Conservation (phyloP, 768 basidiomycete genomes). For the Rhodotorula sphaerocarpa region DNA sequence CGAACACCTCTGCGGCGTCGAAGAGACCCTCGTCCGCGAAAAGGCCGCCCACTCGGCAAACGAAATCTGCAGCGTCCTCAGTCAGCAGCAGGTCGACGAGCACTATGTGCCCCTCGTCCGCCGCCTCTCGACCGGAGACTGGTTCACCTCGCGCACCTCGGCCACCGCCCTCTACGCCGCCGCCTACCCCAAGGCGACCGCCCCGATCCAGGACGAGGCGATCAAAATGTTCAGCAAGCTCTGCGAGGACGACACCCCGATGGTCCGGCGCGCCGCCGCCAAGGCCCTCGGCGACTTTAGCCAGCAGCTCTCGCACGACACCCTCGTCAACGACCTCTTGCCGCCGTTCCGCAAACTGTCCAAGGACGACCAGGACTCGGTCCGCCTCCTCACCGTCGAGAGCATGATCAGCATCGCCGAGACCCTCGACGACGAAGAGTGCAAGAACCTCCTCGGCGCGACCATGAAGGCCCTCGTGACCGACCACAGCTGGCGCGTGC, state of each 20-base stretch:
- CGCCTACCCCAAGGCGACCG: conserved; percentile 56
- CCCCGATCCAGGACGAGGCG: conserved; percentile 64
- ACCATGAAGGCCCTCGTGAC: conserved; percentile 78
- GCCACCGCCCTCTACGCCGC: conserved; percentile 87
- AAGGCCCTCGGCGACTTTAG: conserved; percentile 73
- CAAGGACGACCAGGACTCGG: conserved; percentile 95
- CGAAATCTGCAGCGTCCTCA: conserved; percentile 71
- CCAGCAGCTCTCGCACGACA: conserved; percentile 66
- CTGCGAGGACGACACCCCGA: conserved; percentile 90
- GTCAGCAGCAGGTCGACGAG: conserved; percentile 71
- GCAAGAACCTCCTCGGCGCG: conserved; percentile 77
- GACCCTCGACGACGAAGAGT: conserved; percentile 74
- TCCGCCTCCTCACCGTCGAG: conserved; percentile 87
- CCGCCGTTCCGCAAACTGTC: conserved; percentile 89
- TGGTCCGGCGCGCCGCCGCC: conserved; percentile 93
- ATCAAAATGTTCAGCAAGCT: conserved; percentile 73
- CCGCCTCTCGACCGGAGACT: conserved; percentile 83
- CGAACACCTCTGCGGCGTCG: conserved; percentile 90
- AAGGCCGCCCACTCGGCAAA: conserved; percentile 97
- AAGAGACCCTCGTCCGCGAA: conserved; percentile 94
- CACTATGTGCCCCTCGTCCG: conserved; percentile 84
- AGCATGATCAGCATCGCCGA: conserved; percentile 87
- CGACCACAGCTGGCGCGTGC: conserved; percentile 97
- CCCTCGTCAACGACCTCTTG: conserved; percentile 76
- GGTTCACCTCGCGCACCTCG: conserved; percentile 97